Evolutionary conservation across 2,329 filamentous ascomycete species (phyloP).

Genomic region (Capronia americana): DNA sequence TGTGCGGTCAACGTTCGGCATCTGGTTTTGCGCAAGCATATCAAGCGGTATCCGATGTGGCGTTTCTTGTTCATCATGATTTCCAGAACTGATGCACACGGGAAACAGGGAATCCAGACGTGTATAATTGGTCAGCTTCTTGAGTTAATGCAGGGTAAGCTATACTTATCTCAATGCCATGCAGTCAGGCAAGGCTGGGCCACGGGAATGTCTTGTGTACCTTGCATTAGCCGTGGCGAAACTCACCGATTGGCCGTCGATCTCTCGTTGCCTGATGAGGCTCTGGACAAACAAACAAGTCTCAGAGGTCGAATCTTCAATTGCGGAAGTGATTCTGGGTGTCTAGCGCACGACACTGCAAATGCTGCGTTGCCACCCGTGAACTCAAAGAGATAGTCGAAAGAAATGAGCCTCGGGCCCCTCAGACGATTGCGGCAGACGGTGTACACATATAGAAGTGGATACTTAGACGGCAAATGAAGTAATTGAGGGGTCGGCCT

Average conservation of each 20-base stretch:
- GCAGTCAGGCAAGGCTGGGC: conserved; percentile 17
- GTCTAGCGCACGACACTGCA: background rate
- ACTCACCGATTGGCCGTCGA: conserved; percentile 24
- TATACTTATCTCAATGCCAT: conserved; percentile 31
- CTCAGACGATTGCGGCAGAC: background rate
- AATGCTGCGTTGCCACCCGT: background rate
- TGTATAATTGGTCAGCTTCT: conserved; percentile 20
- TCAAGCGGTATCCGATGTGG: background rate
- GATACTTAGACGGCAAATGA: conserved; percentile 1
- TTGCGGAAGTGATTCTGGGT: background rate
- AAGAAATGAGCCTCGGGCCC: background rate
- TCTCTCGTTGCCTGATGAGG: conserved; percentile 4
- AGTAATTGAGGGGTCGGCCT: background rate
- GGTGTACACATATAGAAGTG: conserved; percentile 11
- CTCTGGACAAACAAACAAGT: background rate
- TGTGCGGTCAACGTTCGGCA: background rate
- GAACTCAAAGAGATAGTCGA: too few species aligned
- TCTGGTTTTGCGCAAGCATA: background rate
- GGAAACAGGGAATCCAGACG: conserved; percentile 8
- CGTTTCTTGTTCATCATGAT: background rate
- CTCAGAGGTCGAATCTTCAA: background rate
- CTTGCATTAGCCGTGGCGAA: conserved; percentile 31
- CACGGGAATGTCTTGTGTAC: conserved; percentile 37
- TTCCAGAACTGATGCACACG: background rate
- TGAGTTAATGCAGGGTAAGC: conserved; percentile 18